Evolutionary conservation across 495 filamentous ascomycete genomes (phyloP).

Genomic region (Sabuloglossum arenarium): DNA sequence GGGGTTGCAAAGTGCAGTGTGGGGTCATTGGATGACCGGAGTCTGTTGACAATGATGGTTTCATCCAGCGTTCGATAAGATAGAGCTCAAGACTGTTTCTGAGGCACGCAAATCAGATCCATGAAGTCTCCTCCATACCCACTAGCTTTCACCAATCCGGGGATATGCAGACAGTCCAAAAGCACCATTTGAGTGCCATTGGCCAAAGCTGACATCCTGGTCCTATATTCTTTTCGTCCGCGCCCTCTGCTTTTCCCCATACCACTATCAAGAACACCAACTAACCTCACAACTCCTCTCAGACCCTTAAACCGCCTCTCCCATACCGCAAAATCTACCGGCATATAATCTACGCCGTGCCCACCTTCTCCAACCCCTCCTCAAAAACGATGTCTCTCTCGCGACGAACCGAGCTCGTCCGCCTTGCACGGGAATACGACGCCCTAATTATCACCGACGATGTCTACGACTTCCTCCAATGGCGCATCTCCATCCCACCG

Average conservation of each 20-base stretch:
- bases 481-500: slow-evolving; percentile 24
- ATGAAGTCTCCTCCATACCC: too few relatives aligned
- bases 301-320: slow-evolving; percentile 12
- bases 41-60: too few relatives aligned
- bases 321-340: slow-evolving; percentile 45
- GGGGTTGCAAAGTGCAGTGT: too few relatives aligned
- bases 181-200: neutral
- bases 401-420: slow-evolving; percentile 38
- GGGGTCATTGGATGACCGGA: too few relatives aligned
- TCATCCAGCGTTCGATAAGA: too few relatives aligned
- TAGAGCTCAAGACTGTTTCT: too few relatives aligned
- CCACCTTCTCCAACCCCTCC: slow-evolving; percentile 67
- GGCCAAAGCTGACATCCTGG: neutral
- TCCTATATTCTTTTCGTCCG: neutral
- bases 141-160: too few relatives aligned
- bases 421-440: slow-evolving; percentile 48
- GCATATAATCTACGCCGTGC: slow-evolving; percentile 67
- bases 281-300: neutral
- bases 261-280: neutral
- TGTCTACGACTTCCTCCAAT: slow-evolving; percentile 78
- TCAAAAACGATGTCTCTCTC: slow-evolving; percentile 46
- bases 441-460: slow-evolving; percentile 70
- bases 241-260: neutral
- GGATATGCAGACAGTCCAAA: slow-evolving; percentile 4
- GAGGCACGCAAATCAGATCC: too few relatives aligned